These are phyloP conservation scores for Jimgerdemannia flammicorona DNA, from an alignment of 192 early-diverging fungal species.

Conservation along the genomic window DNA sequence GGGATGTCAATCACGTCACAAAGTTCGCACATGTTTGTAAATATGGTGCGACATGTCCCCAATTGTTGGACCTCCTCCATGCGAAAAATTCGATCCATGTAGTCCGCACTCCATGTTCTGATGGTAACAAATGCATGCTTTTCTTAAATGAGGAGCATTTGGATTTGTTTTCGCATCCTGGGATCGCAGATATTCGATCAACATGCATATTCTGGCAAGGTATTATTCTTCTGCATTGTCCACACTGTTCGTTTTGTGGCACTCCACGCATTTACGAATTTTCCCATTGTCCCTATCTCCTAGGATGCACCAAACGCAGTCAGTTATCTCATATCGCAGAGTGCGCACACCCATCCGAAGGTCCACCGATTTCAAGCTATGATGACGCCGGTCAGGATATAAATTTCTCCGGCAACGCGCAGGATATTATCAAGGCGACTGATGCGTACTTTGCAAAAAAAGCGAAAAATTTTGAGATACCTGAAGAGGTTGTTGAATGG, in stretches of 20 bases:
- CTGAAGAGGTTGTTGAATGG: neutral
- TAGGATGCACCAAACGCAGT: neutral
- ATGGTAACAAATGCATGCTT: neutral
- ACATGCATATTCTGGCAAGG: neutral
- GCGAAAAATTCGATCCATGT: neutral
- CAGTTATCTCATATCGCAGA: neutral
- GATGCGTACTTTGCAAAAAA: neutral
- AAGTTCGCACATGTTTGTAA: neutral
- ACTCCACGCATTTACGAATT: neutral
- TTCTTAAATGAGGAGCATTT: neutral
- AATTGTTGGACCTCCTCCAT: neutral
- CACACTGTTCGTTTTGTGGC: neutral
- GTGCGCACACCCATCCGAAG: neutral
- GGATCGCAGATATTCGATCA: neutral
- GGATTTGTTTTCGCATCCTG: neutral
- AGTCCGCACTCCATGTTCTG: neutral
- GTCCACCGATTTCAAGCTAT: neutral
- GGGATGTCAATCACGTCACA: neutral
- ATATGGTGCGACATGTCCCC: neutral
- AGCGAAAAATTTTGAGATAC: neutral
- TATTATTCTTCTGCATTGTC: neutral
- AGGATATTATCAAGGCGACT: neutral
- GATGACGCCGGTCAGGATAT: neutral
- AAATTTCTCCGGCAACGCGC: neutral
- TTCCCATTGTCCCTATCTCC: neutral